Conservation (phyloP, 176 grass and related monocot species). For the Musa acuminata region DNA sequence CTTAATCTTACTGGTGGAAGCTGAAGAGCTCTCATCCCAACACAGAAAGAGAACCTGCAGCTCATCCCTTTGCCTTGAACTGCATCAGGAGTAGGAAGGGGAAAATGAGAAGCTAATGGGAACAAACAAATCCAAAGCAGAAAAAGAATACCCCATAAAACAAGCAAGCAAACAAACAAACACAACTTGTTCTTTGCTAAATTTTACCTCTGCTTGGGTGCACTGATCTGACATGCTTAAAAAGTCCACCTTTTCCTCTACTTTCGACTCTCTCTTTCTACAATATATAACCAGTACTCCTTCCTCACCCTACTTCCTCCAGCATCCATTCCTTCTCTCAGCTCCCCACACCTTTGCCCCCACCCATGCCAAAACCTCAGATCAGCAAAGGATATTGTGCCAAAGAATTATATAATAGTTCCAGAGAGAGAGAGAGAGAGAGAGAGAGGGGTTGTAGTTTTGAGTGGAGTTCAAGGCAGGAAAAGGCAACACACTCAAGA, state of each 20-base stretch:
- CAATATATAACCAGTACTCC: not conserved
- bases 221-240: constrained; percentile 54
- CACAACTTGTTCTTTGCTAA: constrained; percentile 31
- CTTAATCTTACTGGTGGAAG: constrained; percentile 15
- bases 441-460: constrained; percentile 29
- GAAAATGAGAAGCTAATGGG: constrained; percentile 9
- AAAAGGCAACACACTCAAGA: constrained; percentile 63
- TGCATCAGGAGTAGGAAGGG: constrained; percentile 19
- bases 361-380: constrained; percentile 16
- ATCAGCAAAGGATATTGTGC: constrained; percentile 1
- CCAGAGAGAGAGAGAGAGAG: not conserved
- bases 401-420: not conserved
- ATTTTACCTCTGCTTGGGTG: constrained; percentile 35
- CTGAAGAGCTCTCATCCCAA: constrained; percentile 28
- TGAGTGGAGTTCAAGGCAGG: constrained; percentile 91
- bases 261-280: not conserved
- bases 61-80: constrained; percentile 16
- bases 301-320: not conserved
- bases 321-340: constrained; percentile 16
- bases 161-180: constrained; percentile 25
- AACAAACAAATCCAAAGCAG: constrained; percentile 28
- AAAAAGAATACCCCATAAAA: not conserved
- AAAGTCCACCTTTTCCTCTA: constrained; percentile 34
- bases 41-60: constrained; percentile 44
- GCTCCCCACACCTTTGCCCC: constrained; percentile 9